Evolutionary conservation across 306 rosid species (phyloP), one percentile per base, ranked within the genome.

Genomic region (Macrotyloma uniflorum): DNA sequence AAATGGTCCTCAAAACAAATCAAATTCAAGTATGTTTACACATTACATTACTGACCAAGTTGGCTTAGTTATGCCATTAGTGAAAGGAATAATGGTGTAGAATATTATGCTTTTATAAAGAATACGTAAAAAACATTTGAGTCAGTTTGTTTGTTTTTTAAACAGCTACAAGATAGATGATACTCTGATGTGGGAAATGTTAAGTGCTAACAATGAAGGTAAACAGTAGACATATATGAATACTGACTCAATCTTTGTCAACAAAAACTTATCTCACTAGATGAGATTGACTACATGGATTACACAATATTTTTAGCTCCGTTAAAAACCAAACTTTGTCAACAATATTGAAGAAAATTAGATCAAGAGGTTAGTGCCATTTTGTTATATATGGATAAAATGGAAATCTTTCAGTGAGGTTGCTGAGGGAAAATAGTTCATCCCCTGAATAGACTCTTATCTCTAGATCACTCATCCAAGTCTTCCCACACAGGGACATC

Each of bases 61-160:
- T 65, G 78, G 86, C 75, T 67, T 51, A 47, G 74, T 64, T 78
- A 73, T 58, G 63, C 22, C 58, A 49, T 61, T 38, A 70, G 59
- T 61, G 26, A 47, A 69, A 59, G 43, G 23, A 53, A 67, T 65
- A 67, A 81, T 76, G 61, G 78, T 81, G 67, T 78, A 38, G 75
- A 55, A 32, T 45, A 26, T 69, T 79, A 78, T 63, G 81, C 74
- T 78, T 4, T 55, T 68, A 15, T 12, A 59, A 54, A 57, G 16
- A 75, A 49, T 45, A 43, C 57, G 20, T 40, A 40, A 36, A 51
- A 35, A 24, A 40, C 8, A 33, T 66, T 5, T 30, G 47, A 46
- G 51, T 54, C 20, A 43, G 22, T 14, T 20, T 49, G 14, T 46
- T 45, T 24, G 51, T 62, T 50, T 61, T 61, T 14, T n/a, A 55